Evolutionary conservation across 1,284 basidiomycete species (phyloP), one percentile per base, ranked within the genome.

Genomic region (Ustilago loliicola): DNA sequence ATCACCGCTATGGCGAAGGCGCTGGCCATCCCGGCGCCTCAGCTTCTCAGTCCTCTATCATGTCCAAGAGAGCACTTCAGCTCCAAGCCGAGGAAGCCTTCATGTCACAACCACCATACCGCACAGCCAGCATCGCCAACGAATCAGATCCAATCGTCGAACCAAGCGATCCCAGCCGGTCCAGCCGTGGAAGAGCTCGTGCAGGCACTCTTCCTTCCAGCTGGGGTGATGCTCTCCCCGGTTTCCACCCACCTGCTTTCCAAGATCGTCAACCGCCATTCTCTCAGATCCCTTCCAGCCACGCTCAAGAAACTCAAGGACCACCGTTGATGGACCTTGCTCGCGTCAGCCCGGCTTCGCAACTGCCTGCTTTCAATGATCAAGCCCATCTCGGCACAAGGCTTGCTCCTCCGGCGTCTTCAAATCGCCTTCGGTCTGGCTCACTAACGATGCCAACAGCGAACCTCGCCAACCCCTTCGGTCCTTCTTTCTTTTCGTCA

Each of bases 121-220:
- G 66, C 13, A 67, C 65, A 10, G 54, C 74, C 19, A 70, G 74
- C 54, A 77, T 77, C 48, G 74, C 74, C 30, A 66, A 77, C 55
- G 74, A 77, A n/a, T 52, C 69, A 36, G 74, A 77, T 29, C 74
- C 74, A 36, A 77, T 77, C 62, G 34, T 77, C n/a, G 55, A 65
- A 23, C 57, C 65, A 2, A n/a, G 59, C 10, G 34, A 67, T 8
- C 15, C 53, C 21, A 40, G 38, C 25, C 63, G 71, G 19, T 56
- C 75, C 17, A 62, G 30, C 27, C 66, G 72, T 17, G 77, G 79
- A 10, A 58, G 80, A 27, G 80, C 80, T 19, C 65, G 81, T 23
- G 81, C 81, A 2, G 81, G 81, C 25, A 83, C 81, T 4, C 56
- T 83, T 6, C 81, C 81, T 7, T 83, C 81, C 1, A 80, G 79